phyloP scores from a whole-genome alignment of 208 protist species.

The Trypanosoma platydactyli region DNA sequence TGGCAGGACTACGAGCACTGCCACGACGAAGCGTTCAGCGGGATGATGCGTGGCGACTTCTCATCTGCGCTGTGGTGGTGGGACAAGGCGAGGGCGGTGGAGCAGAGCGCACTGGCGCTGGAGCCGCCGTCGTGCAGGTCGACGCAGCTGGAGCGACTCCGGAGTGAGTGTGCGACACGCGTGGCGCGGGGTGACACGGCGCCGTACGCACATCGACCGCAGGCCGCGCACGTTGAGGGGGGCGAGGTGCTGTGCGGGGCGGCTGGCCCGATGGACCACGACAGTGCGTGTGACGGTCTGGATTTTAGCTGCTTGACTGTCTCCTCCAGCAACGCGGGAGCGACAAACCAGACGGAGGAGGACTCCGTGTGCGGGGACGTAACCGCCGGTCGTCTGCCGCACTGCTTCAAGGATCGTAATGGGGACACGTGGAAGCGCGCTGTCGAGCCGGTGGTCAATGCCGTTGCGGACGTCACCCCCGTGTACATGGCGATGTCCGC shows the following conservation, averaged over 20 bases:
- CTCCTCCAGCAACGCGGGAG: not conserved
- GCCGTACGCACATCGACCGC: slow-evolving; percentile 16
- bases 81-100: slow-evolving; percentile 26
- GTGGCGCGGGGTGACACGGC: slow-evolving; percentile 8
- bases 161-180: slow-evolving; percentile 21
- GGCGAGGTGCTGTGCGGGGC: not conserved
- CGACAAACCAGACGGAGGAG: not conserved
- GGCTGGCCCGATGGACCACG: not conserved
- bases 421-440: slow-evolving; percentile 15
- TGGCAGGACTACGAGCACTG: slow-evolving; percentile 28
- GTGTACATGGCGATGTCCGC: slow-evolving; percentile 24
- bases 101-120: slow-evolving; percentile 2
- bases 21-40: slow-evolving; percentile 34
- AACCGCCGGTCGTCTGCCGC: not conserved
- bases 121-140: slow-evolving; percentile 16
- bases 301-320: too few relatives aligned
- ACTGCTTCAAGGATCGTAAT: not conserved
- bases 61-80: slow-evolving; percentile 26
- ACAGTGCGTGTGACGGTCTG: too few relatives aligned
- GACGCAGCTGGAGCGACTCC: slow-evolving; percentile 20
- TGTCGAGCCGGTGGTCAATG: not conserved
- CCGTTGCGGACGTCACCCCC: not conserved
- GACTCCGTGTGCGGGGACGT: not conserved
- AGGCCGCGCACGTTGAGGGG: not conserved
- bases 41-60: slow-evolving; percentile 45